phyloP scores from a whole-genome alignment of 83 land plant genomes.

The Picea engelmannii region DNA sequence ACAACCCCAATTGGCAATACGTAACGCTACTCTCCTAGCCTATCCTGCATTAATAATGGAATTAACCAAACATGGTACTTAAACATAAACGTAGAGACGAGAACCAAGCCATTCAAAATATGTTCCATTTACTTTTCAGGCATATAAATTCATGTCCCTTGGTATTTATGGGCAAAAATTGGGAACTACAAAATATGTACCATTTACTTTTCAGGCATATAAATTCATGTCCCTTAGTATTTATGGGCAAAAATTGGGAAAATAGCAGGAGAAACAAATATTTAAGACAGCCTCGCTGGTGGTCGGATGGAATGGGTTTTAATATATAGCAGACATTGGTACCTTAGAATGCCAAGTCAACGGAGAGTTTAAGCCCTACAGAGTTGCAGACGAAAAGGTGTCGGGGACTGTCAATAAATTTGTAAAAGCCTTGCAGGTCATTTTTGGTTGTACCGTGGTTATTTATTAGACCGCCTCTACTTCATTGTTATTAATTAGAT shows the following conservation, averaged over 20 bases:
- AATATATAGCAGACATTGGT: neutral
- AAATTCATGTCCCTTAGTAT: neutral
- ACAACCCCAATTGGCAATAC: neutral
- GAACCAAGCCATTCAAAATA: neutral
- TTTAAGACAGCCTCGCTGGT: neutral
- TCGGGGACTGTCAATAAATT: neutral
- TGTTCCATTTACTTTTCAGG: slow-evolving; percentile 1
- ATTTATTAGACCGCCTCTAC: neutral
- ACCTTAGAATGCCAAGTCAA: neutral
- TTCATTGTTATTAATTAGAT: slow-evolving; percentile 1
- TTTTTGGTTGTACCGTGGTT: neutral
- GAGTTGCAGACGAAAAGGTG: neutral
- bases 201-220: neutral
- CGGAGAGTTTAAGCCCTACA: neutral
- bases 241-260: neutral
- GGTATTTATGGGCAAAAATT: neutral
- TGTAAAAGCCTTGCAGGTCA: neutral
- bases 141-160: neutral
- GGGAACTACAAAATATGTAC: neutral
- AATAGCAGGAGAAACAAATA: neutral
- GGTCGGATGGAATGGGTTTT: neutral
- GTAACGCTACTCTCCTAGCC: neutral
- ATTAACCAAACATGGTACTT: too few relatives aligned
- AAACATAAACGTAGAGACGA: neutral
- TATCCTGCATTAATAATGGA: neutral